phyloP scores from a whole-genome alignment of 1,139 yeast species.

The Yamadazyma friedrichii region DNA sequence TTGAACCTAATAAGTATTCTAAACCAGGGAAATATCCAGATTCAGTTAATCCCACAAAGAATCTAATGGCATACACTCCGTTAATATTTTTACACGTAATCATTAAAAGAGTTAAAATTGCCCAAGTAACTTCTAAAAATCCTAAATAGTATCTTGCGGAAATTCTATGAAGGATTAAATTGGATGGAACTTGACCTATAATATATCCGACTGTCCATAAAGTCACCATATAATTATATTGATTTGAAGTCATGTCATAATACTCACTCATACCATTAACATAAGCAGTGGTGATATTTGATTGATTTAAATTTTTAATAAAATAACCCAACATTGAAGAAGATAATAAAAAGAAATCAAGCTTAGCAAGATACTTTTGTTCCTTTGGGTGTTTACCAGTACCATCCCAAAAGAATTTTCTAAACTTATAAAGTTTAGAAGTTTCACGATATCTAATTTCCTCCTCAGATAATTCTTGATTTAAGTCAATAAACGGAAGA shows the following conservation, averaged over 20 bases:
- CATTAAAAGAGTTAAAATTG: constrained; percentile 51
- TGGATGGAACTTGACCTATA: constrained; percentile 59
- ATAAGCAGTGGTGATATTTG: constrained; percentile 52
- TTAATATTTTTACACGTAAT: constrained; percentile 41
- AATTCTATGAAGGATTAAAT: constrained; percentile 50
- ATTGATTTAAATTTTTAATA: constrained; percentile 41
- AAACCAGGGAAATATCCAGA: constrained; percentile 61
- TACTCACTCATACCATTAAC: constrained; percentile 64
- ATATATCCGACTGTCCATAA: constrained; percentile 61
- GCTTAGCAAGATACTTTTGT: constrained; percentile 36
- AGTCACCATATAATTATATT: constrained; percentile 49
- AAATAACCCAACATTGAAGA: constrained; percentile 45
- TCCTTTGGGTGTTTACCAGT: constrained; percentile 47
- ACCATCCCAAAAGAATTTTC: constrained; percentile 47
- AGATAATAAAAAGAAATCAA: constrained; percentile 44
- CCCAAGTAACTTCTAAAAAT: constrained; percentile 56
- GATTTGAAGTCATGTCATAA: constrained; percentile 50
- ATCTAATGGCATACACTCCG: constrained; percentile 56
- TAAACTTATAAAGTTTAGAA: constrained; percentile 25
- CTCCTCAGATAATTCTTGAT: constrained; percentile 28
- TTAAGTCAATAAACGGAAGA: constrained; percentile 29
- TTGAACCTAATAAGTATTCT: constrained; percentile 50
- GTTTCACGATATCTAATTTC: constrained; percentile 24
- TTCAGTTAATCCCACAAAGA: constrained; percentile 58
- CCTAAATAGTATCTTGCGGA: constrained; percentile 56